Evolutionary conservation across 2,329 filamentous ascomycete species (phyloP), one percentile per base, ranked within the genome.

Genomic region (Tolypocladium tundrense): DNA sequence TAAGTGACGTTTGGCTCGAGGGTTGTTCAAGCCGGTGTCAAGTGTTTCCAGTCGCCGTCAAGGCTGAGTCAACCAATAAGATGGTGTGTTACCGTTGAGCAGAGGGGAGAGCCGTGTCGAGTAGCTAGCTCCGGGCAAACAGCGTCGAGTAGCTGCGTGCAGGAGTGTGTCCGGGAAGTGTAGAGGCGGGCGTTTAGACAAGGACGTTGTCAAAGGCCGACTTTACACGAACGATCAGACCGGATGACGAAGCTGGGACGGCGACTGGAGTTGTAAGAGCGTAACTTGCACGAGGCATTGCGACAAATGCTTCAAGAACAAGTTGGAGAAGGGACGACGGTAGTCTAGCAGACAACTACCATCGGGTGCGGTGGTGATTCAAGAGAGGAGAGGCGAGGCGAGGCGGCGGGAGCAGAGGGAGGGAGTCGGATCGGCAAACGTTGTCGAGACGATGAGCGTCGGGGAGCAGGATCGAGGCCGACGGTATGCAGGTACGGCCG

Each of bases 201-300:
- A 70, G 60, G 58, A 63, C 65, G 71, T 68, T 69, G 68, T 67
- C 67, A 72, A 62, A 60, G 62, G 72, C 73, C 71, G 73, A 74
- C 70, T 76, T 77, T 79, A 77, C 77, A 81, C 77, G 71, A 75
- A 77, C 71, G 77, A 82, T 77, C 70, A 76, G 72, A 81, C 81
- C 80, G 81, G 81, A 77, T 70, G 79, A 83, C 81, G 74, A 77
- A 75, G 77, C 79, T 73, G 76, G 79, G 81, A 81, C 75, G 80
- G 78, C 82, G 82, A 86, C 83, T 85, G 82, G 79, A 76, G 74
- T 75, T 65, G 70, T 72, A 69, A 70, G 65, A 67, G 66, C 67
- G 66, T 70, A 71, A 73, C 72, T 75, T 77, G 74, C 78, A 83
- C 83, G 69, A 80, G 76, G 77, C 83, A 86, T 86, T 68, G 75